Conservation (phyloP, 441 rosid genomes). For the Manihot esculenta region DNA sequence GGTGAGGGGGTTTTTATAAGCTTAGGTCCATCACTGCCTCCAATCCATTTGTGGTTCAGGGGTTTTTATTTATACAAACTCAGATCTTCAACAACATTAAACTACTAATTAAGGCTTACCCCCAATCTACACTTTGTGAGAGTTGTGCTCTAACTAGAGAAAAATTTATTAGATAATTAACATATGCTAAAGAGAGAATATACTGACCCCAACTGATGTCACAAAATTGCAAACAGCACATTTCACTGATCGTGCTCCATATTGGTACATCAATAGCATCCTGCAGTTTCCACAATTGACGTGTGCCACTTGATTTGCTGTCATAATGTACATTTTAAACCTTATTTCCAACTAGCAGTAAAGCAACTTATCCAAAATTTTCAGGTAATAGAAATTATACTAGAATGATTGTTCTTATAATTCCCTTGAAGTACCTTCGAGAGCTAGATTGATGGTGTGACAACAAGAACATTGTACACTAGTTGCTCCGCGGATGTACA, state of each 20-base stretch:
- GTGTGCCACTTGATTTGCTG: slow-evolving; percentile 98
- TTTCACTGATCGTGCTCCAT: slow-evolving; percentile 92
- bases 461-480: slow-evolving; percentile 99
- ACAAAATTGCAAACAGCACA: slow-evolving; percentile 94
- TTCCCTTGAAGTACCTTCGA: slow-evolving; percentile 55
- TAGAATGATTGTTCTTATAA: not conserved
- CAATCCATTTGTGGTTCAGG: no score
- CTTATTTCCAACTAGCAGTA: not conserved
- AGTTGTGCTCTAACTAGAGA: not conserved
- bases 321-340: slow-evolving; percentile 13
- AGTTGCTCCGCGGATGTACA: slow-evolving; percentile 98
- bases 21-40: no score
- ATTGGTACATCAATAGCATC: slow-evolving; percentile 94
- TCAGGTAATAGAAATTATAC: not conserved
- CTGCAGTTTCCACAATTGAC: slow-evolving; percentile 95
- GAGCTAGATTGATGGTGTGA: slow-evolving; percentile 89
- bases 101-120: not conserved
- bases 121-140: no score
- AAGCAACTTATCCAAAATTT: not conserved
- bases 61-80: not conserved
- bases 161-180: not conserved
- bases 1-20: not conserved
- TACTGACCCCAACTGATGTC: slow-evolving; percentile 81
- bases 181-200: not conserved
- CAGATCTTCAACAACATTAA: not conserved